Evolutionary conservation across 2,329 filamentous ascomycete species (phyloP), one percentile per base, ranked within the genome.

Genomic region (Talaromyces sp.): DNA sequence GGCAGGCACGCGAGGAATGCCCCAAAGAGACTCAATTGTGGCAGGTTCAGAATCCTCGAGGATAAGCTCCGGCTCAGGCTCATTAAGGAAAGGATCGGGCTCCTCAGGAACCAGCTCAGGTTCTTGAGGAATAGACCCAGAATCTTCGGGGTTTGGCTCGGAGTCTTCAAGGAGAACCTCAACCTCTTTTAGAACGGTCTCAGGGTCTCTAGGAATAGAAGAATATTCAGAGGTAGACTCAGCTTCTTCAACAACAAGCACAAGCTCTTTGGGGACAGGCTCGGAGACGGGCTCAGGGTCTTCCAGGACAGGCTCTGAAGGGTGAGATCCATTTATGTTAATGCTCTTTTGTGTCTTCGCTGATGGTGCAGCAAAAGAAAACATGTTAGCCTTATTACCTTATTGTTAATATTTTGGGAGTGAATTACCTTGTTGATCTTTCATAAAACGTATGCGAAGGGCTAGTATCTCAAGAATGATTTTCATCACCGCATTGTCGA

Each of bases 401-500:
- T 46, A 45, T 45, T 33, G 20, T 39, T 46, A 40, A 45, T 51
- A 19, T 49, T 19, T 22, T 46, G 37, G 30, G 40, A 36, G 27
- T 36, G 30, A 36, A 14, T 36, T 24, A 52, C 33, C 40, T 3
- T 27, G 44, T 35, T 52, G 41, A 32, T 42, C 47, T 49, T 54
- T 47, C 47, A 54, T 54, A 47, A 20, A 50, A 54, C 13, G 36
- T 17, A 54, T 13, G 29, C 47, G 36, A 49, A 54, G 29, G 36
- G 51, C 45, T 43, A 54, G 44, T 22, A 55, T 51, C 47, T 55
- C 44, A 39, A 55, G 3, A 41, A 55, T 55, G 29, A 51, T 40
- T 46, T 55, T 55, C 52, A 37, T 55, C 52, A 55, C 52, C 2
- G 52, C 43, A 55, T 51, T 55, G 45, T 55, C 52, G 13, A 52